phyloP scores from a whole-genome alignment of 2,329 filamentous ascomycete genomes.

The Paraphaeosphaeria minitans region DNA sequence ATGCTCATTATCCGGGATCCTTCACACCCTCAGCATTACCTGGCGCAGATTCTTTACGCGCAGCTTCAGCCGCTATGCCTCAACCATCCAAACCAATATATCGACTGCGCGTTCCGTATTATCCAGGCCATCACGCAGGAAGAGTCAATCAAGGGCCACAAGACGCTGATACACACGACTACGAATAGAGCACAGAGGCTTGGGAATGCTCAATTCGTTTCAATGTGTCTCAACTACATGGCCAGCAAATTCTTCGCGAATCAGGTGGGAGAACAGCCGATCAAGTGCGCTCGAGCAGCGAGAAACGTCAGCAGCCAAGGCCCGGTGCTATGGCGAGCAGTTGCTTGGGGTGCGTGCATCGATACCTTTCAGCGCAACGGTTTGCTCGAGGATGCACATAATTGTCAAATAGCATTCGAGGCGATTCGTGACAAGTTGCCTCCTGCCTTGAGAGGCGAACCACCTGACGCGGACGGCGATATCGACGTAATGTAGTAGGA shows the following conservation, averaged over 20 bases:
- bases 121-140: constrained; percentile 70
- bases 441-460: constrained; percentile 24
- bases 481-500: constrained; percentile 14
- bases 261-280: constrained; percentile 69
- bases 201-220: constrained; percentile 78
- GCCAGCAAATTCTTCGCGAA: constrained; percentile 80
- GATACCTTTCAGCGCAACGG: constrained; percentile 36
- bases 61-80: constrained; percentile 70
- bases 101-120: constrained; percentile 78
- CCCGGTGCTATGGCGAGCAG: constrained; percentile 37
- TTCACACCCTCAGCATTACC: constrained; percentile 52
- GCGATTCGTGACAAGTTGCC: constrained; percentile 32
- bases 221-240: constrained; percentile 85
- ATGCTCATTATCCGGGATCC: constrained; percentile 53
- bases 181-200: constrained; percentile 65
- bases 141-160: constrained; percentile 73
- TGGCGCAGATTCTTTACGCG: constrained; percentile 66
- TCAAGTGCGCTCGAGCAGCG: constrained; percentile 52
- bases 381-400: constrained; percentile 30
- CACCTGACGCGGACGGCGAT: constrained; percentile 30
- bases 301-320: constrained; percentile 31
- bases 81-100: constrained; percentile 73
- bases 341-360: constrained; percentile 39
- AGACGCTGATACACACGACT: constrained; percentile 70
- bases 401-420: constrained; percentile 27